Conservation (phyloP, 2,329 filamentous ascomycete genomes). For the Apiospora malaysiana region DNA sequence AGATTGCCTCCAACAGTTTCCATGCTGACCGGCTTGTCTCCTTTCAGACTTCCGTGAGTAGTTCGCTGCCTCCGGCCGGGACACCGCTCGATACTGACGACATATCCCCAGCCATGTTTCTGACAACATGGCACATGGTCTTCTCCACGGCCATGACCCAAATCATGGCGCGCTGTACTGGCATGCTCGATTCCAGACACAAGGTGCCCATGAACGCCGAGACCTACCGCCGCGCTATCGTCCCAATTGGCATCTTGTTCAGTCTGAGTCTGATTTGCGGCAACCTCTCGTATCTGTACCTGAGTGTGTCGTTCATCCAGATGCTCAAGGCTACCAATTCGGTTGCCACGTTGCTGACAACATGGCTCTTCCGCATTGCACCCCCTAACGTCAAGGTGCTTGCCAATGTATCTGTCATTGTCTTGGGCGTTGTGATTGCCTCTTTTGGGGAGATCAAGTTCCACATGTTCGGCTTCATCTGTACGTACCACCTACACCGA, state of each 20-base stretch:
- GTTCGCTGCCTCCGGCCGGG: not conserved
- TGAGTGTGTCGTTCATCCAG: conserved; percentile 73
- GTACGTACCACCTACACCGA: conserved; percentile 26
- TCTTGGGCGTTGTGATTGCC: conserved; percentile 58
- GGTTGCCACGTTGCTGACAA: conserved; percentile 69
- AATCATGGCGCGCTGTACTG: conserved; percentile 67
- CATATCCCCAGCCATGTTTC: conserved; percentile 53
- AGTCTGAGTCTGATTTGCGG: conserved; percentile 70
- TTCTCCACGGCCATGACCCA: conserved; percentile 73
- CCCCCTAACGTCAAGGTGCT: conserved; percentile 53
- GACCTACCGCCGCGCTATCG: conserved; percentile 65
- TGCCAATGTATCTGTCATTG: conserved; percentile 58
- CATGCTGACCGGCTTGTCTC: conserved; percentile 25
- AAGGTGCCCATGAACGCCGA: conserved; percentile 67
- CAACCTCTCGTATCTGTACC: conserved; percentile 72
- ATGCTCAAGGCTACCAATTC: conserved; percentile 75
- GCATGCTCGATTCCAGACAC: conserved; percentile 67
- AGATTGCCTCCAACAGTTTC: conserved; percentile 30
- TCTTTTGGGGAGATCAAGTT: conserved; percentile 73
- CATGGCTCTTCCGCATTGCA: conserved; percentile 64
- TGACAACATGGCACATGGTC: conserved; percentile 72
- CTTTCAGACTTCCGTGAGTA: conserved; percentile 33
- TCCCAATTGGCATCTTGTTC: conserved; percentile 72
- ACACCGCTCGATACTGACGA: not conserved
- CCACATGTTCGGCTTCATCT: conserved; percentile 66